Base-by-base conservation (phyloP, 768 basidiomycete genomes). In the Gloeostereum incarnatum region DNA sequence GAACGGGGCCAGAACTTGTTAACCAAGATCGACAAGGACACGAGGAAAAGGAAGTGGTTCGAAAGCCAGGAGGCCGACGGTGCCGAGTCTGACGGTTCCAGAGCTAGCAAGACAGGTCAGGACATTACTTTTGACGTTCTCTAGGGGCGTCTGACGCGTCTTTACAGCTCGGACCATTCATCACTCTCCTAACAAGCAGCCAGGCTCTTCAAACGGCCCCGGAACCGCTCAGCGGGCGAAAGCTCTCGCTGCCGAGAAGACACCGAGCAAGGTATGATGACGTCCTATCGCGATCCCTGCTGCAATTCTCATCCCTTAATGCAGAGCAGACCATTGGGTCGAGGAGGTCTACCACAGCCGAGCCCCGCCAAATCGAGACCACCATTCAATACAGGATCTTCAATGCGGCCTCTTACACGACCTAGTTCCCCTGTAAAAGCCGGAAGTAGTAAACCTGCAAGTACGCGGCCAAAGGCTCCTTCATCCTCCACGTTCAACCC, bases 31-130 rank as follows among this genome's bases (percentile, higher is more conserved):
- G 80, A 85, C 45, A 69, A 72, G 46, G 74, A 66, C 38, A 76
- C 78, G 40, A 68, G 80, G 43, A 89, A 88, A 55, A 62, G 86
- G 46, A 87, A 87, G 55, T 84, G 81, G 81, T 71, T 77, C 3
- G 79, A 73, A 13, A 69, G 73, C 36, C 78, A 81, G 49, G 73
- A 77, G 34, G 63, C 57, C 7, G 70, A 68, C 19, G 55, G 56
- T 21, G 65, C 37, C 4, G 21, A 34, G 14, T 45, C 48, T 6
- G 68, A 66, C 39, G 51, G 58, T 14, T 56, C 68, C 30, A 71
- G 75, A 48, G 68, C 70, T 0, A 25, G 61, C 25, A 86, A 85
- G 63, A 76, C 61, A 50, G 79, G 83, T 84, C 48, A 34, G 70
- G 47, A 16, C 5, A 19, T 6, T 19, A 5, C 31, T 29, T 9